Evolutionary conservation across 2,329 filamentous ascomycete genomes (phyloP).

Genomic region (Pestalotiopsis sp.): DNA sequence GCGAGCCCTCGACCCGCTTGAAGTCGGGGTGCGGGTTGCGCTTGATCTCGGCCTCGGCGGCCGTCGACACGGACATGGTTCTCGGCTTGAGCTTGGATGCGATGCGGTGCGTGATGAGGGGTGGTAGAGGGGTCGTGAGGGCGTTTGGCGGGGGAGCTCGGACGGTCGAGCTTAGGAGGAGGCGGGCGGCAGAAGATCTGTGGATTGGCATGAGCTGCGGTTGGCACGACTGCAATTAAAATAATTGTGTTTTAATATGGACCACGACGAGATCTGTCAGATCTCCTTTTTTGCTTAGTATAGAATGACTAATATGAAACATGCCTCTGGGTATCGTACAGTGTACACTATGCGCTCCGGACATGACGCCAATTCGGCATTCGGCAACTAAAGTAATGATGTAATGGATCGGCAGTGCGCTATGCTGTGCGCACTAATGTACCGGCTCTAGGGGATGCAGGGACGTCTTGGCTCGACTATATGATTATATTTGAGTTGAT

Average conservation of each 20-base stretch:
- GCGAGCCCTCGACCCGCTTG: slow-evolving; percentile 66
- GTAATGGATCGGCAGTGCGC: neutral
- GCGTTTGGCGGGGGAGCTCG: slow-evolving; percentile 4
- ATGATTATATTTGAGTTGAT: no score
- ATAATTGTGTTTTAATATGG: neutral
- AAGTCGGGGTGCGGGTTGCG: slow-evolving; percentile 76
- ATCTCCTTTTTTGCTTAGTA: neutral
- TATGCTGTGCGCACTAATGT: neutral
- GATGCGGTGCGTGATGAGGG: slow-evolving; percentile 8
- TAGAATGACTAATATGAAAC: slow-evolving; percentile 1
- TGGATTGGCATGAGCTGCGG: slow-evolving; percentile 2
- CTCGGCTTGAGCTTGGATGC: slow-evolving; percentile 2
- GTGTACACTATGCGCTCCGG: neutral
- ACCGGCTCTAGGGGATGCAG: neutral
- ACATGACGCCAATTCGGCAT: neutral
- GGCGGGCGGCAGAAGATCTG: neutral
- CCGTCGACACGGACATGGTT: slow-evolving; percentile 26
- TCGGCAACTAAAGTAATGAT: slow-evolving; percentile 1
- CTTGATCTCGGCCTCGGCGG: slow-evolving; percentile 40
- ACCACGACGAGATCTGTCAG: neutral
- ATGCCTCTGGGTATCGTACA: neutral
- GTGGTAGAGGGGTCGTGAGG: slow-evolving; percentile 3
- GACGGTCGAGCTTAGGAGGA: slow-evolving; percentile 1
- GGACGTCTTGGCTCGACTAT: neutral
- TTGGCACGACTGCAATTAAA: neutral